Evolutionary conservation across 2,329 filamentous ascomycete species (phyloP), one percentile per base, ranked within the genome.

Genomic region (Raffaelea albimanens): DNA sequence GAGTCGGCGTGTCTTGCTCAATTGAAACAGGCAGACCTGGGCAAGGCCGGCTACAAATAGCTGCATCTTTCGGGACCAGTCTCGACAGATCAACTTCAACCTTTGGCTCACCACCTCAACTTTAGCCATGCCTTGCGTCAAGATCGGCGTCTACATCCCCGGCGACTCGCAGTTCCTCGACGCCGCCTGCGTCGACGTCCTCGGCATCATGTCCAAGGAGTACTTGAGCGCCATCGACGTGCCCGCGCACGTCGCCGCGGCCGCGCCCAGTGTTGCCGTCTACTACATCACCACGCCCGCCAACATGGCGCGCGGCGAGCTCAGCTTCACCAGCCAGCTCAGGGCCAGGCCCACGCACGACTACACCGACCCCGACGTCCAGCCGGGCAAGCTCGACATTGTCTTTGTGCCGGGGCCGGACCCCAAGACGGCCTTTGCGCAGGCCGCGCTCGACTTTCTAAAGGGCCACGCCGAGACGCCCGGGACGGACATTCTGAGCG

Each of bases 141-240:
- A 23, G 23, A 65, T 78, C 43, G 75, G 73, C 20, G 71, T 78
- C 47, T 76, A 74, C 57, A 61, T 76, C 43, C 72, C 73, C 2
- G 51, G 54, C 2, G 62, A 63, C 2, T 63, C 65, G 11, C 74
- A 78, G 52, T 58, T 74, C 9, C 67, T 78, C 18, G 75, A 78
- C 57, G 55, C 65, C 4, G 73, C 73, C 10, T 68, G 68, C 43
- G 63, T 76, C 46, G 73, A 78, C 57, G 60, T 76, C 44, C 64
- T 78, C 18, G 68, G 62, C 29, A 63, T 62, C 52, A 66, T 75
- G 59, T 67, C 65, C 48, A 60, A 65, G 48, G 64, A 70, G 43
- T 76, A 76, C 54, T 53, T 77, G 16, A 47, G 52, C 1, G 2
- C 45, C 1, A 47, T 53, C 10, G 54, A 58, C 20, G 41, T 67